Conservation (phyloP, 2,329 filamentous ascomycete species). For the Pseudocercospora macadamiae region DNA sequence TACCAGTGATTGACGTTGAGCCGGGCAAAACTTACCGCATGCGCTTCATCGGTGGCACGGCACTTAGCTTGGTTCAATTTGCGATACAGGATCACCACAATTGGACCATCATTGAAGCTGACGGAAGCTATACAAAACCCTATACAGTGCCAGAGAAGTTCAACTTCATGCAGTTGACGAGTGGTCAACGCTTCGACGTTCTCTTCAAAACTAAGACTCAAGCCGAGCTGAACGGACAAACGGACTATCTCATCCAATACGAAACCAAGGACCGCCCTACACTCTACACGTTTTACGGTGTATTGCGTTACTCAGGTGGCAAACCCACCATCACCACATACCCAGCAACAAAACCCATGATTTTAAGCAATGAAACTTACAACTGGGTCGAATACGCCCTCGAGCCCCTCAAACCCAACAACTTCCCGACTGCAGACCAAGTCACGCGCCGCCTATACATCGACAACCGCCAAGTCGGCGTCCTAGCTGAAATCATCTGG, state of each 20-base stretch:
- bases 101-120: slow-evolving; percentile 63
- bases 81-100: slow-evolving; percentile 61
- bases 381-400: slow-evolving; percentile 45
- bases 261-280: slow-evolving; percentile 56
- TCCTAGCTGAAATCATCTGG: slow-evolving; percentile 24
- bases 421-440: slow-evolving; percentile 39
- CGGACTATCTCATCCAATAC: slow-evolving; percentile 50
- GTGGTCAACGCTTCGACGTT: slow-evolving; percentile 64
- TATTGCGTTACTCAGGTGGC: slow-evolving; percentile 49
- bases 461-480: slow-evolving; percentile 30
- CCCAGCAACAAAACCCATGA: slow-evolving; percentile 33
- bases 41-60: slow-evolving; percentile 61
- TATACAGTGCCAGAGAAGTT: slow-evolving; percentile 40
- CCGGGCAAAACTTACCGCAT: slow-evolving; percentile 65
- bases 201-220: slow-evolving; percentile 58
- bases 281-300: slow-evolving; percentile 52
- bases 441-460: slow-evolving; percentile 42
- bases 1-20: slow-evolving; percentile 59
- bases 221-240: slow-evolving; percentile 47
- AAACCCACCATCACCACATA: slow-evolving; percentile 22
- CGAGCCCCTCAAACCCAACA: slow-evolving; percentile 36
- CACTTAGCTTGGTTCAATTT: slow-evolving; percentile 57
- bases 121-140: slow-evolving; percentile 57
- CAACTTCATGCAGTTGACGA: slow-evolving; percentile 57
- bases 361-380: slow-evolving; percentile 39